Conservation (phyloP, 75 land plant genomes). For the Adiantum capillusveneris region DNA sequence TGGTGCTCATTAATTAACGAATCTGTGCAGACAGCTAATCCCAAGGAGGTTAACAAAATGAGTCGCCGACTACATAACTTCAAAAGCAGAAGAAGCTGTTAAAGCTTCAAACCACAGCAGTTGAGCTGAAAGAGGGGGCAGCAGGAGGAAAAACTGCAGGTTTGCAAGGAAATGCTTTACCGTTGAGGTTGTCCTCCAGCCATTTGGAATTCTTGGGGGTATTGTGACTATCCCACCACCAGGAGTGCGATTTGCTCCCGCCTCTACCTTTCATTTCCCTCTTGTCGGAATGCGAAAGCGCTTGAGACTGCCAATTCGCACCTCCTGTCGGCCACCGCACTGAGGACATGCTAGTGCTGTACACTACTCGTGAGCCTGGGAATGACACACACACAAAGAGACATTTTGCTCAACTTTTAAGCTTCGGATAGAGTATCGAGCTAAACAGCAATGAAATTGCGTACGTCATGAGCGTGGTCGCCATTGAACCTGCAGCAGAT, state of each 20-base stretch:
- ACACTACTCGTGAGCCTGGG: too few species aligned
- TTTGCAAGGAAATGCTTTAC: conserved; percentile 24
- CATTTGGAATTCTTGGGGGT: conserved; percentile 72
- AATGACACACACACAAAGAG: too few species aligned
- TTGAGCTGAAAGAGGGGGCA: background rate
- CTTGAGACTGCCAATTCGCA: conserved; percentile 1
- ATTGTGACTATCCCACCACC: conserved; percentile 90
- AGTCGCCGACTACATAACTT: too few species aligned
- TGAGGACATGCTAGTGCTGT: background rate
- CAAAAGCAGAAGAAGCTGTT: background rate
- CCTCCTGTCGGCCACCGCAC: conserved; percentile 1
- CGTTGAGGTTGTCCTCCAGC: conserved; percentile 66
- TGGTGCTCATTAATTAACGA: too few species aligned
- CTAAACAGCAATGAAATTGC: too few species aligned
- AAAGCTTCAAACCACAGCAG: background rate
- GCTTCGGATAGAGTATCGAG: too few species aligned
- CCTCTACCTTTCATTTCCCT: conserved; percentile 23
- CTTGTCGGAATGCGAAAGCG: background rate
- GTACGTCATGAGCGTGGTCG: too few species aligned
- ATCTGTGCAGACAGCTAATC: too few species aligned
- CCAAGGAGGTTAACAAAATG: too few species aligned
- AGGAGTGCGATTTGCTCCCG: conserved; percentile 52
- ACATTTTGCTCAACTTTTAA: too few species aligned
- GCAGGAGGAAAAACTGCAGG: background rate
- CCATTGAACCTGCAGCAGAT: too few species aligned